A percentile compares a stretch with the other conserved stretches of the same genome.
Conservation (phyloP, 371 early-diverging fungal genomes). For the Choanephora cucurbitarum region DNA sequence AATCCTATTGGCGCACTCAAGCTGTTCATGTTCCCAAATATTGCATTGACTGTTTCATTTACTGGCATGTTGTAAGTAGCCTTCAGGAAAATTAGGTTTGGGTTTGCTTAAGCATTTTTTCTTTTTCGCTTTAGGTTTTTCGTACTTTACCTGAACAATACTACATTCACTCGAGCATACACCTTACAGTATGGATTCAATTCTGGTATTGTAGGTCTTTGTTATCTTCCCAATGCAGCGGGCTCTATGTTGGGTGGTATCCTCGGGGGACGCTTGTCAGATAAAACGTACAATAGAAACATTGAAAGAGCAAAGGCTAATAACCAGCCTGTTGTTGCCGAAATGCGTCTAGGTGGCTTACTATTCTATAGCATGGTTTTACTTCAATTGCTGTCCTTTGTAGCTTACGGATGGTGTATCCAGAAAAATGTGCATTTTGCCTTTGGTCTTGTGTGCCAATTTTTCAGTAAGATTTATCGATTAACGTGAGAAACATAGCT, state of each 20-base stretch:
- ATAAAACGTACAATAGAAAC: constrained; percentile 25
- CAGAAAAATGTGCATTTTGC: constrained; percentile 43
- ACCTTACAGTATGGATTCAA: constrained; percentile 33
- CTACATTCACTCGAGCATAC: constrained; percentile 38
- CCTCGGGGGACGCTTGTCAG: constrained; percentile 40
- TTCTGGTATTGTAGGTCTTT: constrained; percentile 37
- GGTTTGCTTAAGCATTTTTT: not conserved
- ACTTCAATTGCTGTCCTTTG: constrained; percentile 22
- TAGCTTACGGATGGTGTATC: constrained; percentile 48
- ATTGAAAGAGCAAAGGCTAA: constrained; percentile 24
- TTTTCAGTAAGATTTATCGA: constrained; percentile 33
- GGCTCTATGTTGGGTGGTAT: constrained; percentile 39
- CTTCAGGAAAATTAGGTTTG: not conserved
- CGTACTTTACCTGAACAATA: constrained; percentile 31
- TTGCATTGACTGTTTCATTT: constrained; percentile 31
- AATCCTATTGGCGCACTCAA: constrained; percentile 42
- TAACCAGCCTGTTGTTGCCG: constrained; percentile 26
- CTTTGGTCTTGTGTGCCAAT: constrained; percentile 37
- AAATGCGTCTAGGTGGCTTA: constrained; percentile 40
- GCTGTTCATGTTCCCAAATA: constrained; percentile 31
- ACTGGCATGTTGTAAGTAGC: constrained; percentile 40
- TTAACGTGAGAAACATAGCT: not conserved
- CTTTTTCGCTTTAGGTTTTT: constrained; percentile 24
- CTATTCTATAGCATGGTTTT: constrained; percentile 23
- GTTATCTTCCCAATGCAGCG: constrained; percentile 35